Base-by-base conservation (phyloP, 2,329 filamentous ascomycete species). In the Aspergillus brunneoviolaceus region DNA sequence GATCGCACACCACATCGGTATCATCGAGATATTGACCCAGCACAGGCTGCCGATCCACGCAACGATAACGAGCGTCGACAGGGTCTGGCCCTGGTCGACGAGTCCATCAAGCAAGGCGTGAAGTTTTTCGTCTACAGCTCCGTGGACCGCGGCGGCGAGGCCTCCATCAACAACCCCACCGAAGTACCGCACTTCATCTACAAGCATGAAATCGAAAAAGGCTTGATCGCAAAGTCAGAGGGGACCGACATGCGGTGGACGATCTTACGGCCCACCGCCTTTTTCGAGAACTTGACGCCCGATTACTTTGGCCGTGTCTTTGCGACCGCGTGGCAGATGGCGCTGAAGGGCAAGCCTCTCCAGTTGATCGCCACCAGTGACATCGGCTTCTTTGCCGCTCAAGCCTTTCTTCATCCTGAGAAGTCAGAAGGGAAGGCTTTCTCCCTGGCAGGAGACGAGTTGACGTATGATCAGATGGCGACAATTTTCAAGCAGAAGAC, bases 51-150 rank as follows among this genome's bases (percentile, higher is more conserved):
- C 0, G 33, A 35, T 16, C 33, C 33, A 16, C 33, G 33, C 12
- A 35, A 53, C 1, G 57, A 59, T 16, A 12, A 29, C 63, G 82
- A 85, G 71, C 79, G 84, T 60, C 62, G 65, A 1, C 85, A 89
- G 71, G 87, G 86, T 56, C 85, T 81, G 47, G 78, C 74, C 0
- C 74, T 90, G 6, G 78, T 88, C 57, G 83, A 88, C 59, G 83
- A 80, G 16, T 78, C 84, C 3, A 68, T 89, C 59, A 79, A 81
- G 25, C 72, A 82, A 29, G 78, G 79, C 11, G 84, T 89, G 45
- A 76, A 80, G 60, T 82, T 86, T 68, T 87, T 89, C 66, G 82
- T 90, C 49, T 89, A 88, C 74, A 83, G 80, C 29, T 85, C 81
- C 55, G 85, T 88, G 23, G 87, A 89, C 64, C 84, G 87, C 47